These are phyloP conservation scores for Herpetospermum pedunculosum DNA, from an alignment of 306 rosid species.

Conservation along the genomic window DNA sequence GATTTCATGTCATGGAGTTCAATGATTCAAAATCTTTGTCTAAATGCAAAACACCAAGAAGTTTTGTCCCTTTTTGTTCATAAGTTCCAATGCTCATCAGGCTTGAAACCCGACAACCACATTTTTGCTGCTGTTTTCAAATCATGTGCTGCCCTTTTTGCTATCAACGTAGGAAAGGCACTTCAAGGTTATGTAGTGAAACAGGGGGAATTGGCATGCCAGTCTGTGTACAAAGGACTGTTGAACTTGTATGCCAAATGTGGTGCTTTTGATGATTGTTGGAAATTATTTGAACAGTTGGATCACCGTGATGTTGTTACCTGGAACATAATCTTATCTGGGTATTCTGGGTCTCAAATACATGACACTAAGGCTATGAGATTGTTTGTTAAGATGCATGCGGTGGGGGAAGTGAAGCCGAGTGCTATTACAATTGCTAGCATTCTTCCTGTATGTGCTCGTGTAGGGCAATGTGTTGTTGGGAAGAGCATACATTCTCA, in stretches of 20 bases:
- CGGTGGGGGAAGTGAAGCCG: slow-evolving; percentile 39
- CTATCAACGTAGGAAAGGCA: slow-evolving; percentile 40
- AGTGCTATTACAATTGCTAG: slow-evolving; percentile 59
- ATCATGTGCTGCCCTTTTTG: slow-evolving; percentile 49
- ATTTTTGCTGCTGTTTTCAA: slow-evolving; percentile 51
- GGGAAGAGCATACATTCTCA: slow-evolving; percentile 57
- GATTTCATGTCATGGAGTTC: slow-evolving; percentile 27
- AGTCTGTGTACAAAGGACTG: slow-evolving; percentile 49
- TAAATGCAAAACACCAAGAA: slow-evolving; percentile 36
- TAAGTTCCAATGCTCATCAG: slow-evolving; percentile 20
- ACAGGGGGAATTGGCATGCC: slow-evolving; percentile 57
- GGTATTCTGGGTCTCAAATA: slow-evolving; percentile 37
- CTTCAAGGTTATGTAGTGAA: slow-evolving; percentile 55
- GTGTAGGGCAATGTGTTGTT: slow-evolving; percentile 23
- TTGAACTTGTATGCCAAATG: slow-evolving; percentile 85
- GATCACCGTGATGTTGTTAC: slow-evolving; percentile 42
- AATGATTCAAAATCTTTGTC: slow-evolving; percentile 26
- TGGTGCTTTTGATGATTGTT: slow-evolving; percentile 47
- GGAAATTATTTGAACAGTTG: slow-evolving; percentile 44
- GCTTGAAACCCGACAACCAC: slow-evolving; percentile 35
- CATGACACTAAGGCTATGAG: slow-evolving; percentile 38
- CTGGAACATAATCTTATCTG: slow-evolving; percentile 81
- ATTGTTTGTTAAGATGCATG: slow-evolving; percentile 45
- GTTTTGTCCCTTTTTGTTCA: slow-evolving; percentile 37
- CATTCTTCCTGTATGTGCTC: slow-evolving; percentile 67